Conservation (phyloP, 306 rosid species). For the Quercus bicolor region DNA sequence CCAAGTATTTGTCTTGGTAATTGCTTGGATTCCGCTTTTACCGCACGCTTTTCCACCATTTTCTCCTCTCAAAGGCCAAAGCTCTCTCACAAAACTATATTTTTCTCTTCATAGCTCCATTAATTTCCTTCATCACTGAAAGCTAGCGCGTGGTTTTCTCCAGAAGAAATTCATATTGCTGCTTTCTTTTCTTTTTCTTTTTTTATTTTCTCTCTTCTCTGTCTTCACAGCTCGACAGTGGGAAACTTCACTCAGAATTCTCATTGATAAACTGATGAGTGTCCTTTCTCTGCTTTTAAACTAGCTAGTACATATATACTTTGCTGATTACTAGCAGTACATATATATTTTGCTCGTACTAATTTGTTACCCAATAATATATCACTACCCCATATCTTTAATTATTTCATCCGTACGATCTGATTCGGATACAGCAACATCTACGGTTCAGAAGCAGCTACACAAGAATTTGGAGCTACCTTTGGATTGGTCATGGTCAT, state of each 20-base stretch:
- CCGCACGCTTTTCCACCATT: constrained; percentile 11
- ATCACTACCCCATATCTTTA: not conserved
- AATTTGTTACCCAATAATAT: not conserved
- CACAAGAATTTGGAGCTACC: not conserved
- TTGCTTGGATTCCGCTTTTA: not conserved
- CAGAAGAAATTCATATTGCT: not conserved
- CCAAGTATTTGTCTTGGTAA: not conserved
- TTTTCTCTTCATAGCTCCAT: not conserved
- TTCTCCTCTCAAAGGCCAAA: constrained; percentile 1
- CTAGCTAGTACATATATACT: not conserved
- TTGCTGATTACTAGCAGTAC: not conserved
- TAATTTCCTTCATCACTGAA: not conserved
- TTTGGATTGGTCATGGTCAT: not conserved
- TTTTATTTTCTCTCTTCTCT: not conserved
- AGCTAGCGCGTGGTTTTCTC: not conserved
- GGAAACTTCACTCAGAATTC: not conserved
- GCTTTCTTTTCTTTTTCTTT: not conserved
- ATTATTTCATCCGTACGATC: not conserved
- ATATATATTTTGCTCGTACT: not conserved
- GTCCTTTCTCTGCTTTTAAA: not conserved
- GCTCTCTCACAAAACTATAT: not conserved
- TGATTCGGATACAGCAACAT: not conserved
- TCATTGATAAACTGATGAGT: not conserved
- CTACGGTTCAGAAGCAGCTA: not conserved
- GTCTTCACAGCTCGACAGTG: not conserved